Evolutionary conservation across 1,139 yeast species (phyloP).

Genomic region (Eremothecium coryli): DNA sequence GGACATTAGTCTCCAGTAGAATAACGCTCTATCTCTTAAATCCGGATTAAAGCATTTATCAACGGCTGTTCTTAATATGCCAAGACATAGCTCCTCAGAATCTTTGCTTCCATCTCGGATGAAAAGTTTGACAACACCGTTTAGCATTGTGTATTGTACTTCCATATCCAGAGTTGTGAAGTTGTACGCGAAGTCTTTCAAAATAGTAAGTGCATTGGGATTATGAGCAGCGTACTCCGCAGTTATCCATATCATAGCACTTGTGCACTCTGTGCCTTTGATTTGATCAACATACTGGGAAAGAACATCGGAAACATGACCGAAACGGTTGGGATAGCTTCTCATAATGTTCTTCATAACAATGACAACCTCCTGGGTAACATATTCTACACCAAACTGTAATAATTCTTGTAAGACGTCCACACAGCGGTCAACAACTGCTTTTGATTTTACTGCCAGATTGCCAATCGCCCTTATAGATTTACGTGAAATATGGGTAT

Average conservation of each 20-base stretch:
- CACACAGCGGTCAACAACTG: conserved; percentile 55
- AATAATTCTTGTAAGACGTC: conserved; percentile 51
- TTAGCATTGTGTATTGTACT: conserved; percentile 65
- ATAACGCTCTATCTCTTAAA: conserved; percentile 72
- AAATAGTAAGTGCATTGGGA: conserved; percentile 19
- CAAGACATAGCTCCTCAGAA: conserved; percentile 46
- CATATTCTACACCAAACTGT: conserved; percentile 59
- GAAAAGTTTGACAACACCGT: conserved; percentile 67
- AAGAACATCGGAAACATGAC: conserved; percentile 28
- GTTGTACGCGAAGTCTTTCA: conserved; percentile 17
- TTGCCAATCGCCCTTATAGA: conserved; percentile 88
- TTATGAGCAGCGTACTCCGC: conserved; percentile 53
- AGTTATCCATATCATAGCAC: conserved; percentile 74
- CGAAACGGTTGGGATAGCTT: conserved; percentile 52
- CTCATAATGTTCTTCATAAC: conserved; percentile 71
- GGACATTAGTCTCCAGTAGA: conserved; percentile 77
- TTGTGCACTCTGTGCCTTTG: conserved; percentile 72
- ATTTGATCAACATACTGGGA: conserved; percentile 36
- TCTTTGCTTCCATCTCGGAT: conserved; percentile 47
- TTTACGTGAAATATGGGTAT: conserved; percentile 74
- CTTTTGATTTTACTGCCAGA: conserved; percentile 64
- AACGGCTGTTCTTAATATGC: conserved; percentile 59
- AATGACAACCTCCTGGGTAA: conserved; percentile 71
- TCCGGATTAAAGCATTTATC: conserved; percentile 75
- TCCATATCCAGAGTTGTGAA: conserved; percentile 45